phyloP scores from a whole-genome alignment of 2,329 filamentous ascomycete species.

The Karstenula rhodostoma region DNA sequence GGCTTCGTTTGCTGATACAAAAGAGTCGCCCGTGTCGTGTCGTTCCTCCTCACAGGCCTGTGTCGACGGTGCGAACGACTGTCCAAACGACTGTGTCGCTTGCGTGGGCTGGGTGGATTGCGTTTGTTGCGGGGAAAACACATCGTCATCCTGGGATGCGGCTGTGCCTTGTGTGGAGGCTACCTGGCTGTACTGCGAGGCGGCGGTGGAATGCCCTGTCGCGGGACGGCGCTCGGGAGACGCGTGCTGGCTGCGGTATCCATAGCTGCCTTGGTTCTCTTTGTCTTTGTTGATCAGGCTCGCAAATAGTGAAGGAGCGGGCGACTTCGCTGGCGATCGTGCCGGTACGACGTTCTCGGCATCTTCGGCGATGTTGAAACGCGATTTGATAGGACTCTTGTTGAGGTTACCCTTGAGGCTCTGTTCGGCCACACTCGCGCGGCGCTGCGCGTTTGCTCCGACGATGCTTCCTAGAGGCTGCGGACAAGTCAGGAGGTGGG shows the following conservation, averaged over 20 bases:
- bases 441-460: slow-evolving; percentile 52
- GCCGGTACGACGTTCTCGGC: slow-evolving; percentile 41
- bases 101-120: slow-evolving; percentile 47
- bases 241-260: slow-evolving; percentile 53
- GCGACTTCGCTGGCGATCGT: slow-evolving; percentile 38
- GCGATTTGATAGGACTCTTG: slow-evolving; percentile 65
- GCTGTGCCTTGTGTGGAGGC: slow-evolving; percentile 42
- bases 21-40: slow-evolving; percentile 54
- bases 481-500: slow-evolving; percentile 30
- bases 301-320: slow-evolving; percentile 39
- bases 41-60: slow-evolving; percentile 32
- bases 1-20: slow-evolving; percentile 58
- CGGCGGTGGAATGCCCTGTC: slow-evolving; percentile 26
- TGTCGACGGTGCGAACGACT: slow-evolving; percentile 37
- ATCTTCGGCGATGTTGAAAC: slow-evolving; percentile 68
- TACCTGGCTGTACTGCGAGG: slow-evolving; percentile 24
- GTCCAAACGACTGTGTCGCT: slow-evolving; percentile 37
- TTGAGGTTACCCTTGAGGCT: slow-evolving; percentile 58
- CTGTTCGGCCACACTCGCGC: slow-evolving; percentile 63
- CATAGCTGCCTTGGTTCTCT: slow-evolving; percentile 35
- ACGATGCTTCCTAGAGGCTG: slow-evolving; percentile 61
- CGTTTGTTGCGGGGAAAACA: slow-evolving; percentile 43
- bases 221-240: slow-evolving; percentile 38
- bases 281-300: slow-evolving; percentile 38
- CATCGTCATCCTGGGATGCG: slow-evolving; percentile 34